These are phyloP conservation scores for Eucalyptus regnans DNA, from an alignment of 345 rosid genomes.

Conservation along the genomic window DNA sequence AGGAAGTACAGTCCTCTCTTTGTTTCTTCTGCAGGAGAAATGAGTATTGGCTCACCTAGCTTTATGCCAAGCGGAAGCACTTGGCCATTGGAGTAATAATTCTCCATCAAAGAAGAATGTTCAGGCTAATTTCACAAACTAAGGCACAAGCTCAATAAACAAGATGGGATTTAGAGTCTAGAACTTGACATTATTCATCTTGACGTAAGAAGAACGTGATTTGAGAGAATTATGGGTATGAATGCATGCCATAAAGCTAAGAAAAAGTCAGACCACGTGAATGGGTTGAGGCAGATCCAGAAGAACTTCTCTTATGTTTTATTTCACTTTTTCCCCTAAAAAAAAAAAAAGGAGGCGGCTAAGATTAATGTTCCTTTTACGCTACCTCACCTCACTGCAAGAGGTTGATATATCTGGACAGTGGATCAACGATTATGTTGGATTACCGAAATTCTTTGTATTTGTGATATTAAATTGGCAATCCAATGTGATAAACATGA, in stretches of 20 bases:
- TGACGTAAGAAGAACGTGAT: background rate
- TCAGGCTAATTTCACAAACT: constrained; percentile 28
- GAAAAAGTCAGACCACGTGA: background rate
- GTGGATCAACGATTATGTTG: background rate
- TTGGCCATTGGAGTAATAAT: constrained; percentile 10
- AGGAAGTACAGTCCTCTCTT: constrained; percentile 67
- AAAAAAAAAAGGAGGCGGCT: background rate
- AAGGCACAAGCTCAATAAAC: background rate
- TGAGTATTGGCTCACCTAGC: constrained; percentile 42
- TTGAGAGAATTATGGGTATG: background rate
- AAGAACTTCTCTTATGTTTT: background rate
- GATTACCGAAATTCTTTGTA: background rate
- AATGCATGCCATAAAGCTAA: background rate
- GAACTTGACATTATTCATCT: background rate
- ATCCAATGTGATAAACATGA: background rate
- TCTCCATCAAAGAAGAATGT: constrained; percentile 31
- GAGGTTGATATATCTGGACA: background rate
- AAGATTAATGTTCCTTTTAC: background rate
- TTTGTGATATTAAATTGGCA: background rate
- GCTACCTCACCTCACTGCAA: background rate
- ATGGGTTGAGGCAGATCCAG: background rate
- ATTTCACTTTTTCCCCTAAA: background rate
- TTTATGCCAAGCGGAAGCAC: constrained; percentile 29
- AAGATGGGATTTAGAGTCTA: background rate
- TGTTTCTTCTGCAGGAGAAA: constrained; percentile 59